phyloP scores from a whole-genome alignment of 176 grass and related monocot species.

The Oryza punctata region DNA sequence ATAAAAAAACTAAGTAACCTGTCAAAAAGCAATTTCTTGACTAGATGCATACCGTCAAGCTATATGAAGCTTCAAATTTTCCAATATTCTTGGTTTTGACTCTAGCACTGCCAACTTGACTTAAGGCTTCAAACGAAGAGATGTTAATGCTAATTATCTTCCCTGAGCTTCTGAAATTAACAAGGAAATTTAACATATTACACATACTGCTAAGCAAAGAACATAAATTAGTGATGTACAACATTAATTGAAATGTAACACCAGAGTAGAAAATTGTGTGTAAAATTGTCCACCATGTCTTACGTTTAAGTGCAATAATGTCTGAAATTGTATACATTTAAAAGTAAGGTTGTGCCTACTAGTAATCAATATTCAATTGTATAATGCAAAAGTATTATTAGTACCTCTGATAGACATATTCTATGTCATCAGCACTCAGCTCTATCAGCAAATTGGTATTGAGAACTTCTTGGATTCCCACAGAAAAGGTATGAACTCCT shows the following conservation, averaged over 20 bases:
- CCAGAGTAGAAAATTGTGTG: neutral
- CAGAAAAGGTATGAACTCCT: constrained; percentile 66
- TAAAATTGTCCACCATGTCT: constrained; percentile 10
- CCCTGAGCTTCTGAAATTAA: constrained; percentile 77
- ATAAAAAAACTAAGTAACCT: neutral
- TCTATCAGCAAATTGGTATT: constrained; percentile 82
- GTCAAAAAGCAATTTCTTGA: constrained; percentile 9
- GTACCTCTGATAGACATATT: constrained; percentile 90
- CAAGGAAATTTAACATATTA: constrained; percentile 24
- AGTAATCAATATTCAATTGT: neutral
- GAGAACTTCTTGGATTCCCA: constrained; percentile 70
- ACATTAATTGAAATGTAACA: neutral
- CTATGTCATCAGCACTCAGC: constrained; percentile 83
- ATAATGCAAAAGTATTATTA: constrained; percentile 21
- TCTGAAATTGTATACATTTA: neutral
- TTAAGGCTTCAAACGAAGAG: constrained; percentile 81
- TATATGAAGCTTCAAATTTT: constrained; percentile 86
- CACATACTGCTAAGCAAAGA: constrained; percentile 7
- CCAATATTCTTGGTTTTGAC: constrained; percentile 77
- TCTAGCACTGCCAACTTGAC: constrained; percentile 71
- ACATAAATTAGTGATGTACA: neutral
- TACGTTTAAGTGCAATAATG: neutral
- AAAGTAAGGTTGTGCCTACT: neutral
- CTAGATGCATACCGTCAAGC: constrained; percentile 68
- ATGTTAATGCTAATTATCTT: constrained; percentile 62